Evolutionary conservation across 2,329 filamentous ascomycete species (phyloP).

Genomic region (Simplicillium sp.): DNA sequence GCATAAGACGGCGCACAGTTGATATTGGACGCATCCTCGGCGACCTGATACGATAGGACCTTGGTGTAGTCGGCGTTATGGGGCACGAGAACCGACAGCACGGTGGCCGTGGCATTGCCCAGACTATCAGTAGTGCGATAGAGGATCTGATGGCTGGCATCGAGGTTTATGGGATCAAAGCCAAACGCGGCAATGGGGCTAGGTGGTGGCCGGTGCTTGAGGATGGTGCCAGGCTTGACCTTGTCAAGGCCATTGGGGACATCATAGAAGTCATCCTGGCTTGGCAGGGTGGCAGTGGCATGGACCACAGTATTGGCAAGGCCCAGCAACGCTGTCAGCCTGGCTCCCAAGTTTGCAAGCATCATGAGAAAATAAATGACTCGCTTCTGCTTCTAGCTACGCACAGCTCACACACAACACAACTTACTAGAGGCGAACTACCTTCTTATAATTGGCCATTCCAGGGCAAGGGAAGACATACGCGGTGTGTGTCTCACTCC

Average conservation of each 20-base stretch:
- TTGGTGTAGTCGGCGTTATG: slow-evolving; percentile 8
- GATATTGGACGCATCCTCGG: slow-evolving; percentile 23
- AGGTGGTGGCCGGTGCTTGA: neutral
- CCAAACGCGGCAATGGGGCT: neutral
- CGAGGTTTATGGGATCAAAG: neutral
- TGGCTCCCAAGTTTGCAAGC: neutral
- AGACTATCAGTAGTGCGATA: slow-evolving; percentile 22
- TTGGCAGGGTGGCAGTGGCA: neutral
- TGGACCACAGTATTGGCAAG: neutral
- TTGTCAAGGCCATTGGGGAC: neutral
- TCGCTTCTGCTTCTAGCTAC: no score
- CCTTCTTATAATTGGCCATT: no score
- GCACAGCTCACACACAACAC: no score
- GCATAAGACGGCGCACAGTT: slow-evolving; percentile 11
- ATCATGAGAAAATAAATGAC: neutral
- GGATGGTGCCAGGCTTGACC: neutral
- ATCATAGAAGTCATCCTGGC: neutral
- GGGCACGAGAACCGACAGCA: slow-evolving; percentile 22
- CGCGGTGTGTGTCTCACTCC: no score
- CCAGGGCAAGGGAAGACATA: no score
- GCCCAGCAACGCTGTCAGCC: neutral
- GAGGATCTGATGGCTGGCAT: slow-evolving; percentile 16
- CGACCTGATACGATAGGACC: slow-evolving; percentile 27
- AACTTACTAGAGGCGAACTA: no score
- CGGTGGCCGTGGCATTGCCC: slow-evolving; percentile 17